phyloP scores from a whole-genome alignment of 2,329 filamentous ascomycete species.

The Pseudogymnoascus sp. region DNA sequence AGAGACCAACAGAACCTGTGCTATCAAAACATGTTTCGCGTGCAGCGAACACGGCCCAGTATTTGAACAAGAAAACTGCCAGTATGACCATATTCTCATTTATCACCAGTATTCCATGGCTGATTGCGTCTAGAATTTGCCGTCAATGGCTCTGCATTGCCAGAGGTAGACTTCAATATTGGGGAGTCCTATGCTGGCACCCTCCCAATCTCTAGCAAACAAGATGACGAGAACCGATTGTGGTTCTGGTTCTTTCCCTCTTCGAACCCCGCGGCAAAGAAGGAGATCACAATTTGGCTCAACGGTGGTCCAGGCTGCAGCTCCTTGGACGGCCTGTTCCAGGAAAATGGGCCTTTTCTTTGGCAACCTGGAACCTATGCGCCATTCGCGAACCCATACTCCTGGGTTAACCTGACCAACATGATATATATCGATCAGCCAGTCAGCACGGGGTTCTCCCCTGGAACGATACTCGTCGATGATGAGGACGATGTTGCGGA shows the following conservation, averaged over 20 bases:
- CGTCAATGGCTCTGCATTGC: conserved; percentile 23
- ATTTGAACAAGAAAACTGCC: conserved; percentile 15
- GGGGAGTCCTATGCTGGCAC: conserved; percentile 29
- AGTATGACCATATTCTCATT: conserved; percentile 10
- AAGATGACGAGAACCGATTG: conserved; percentile 38
- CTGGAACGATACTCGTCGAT: conserved; percentile 43
- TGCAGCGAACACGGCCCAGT: conserved; percentile 13
- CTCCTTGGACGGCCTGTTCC: conserved; percentile 52
- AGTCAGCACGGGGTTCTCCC: conserved; percentile 41
- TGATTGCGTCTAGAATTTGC: conserved; percentile 18
- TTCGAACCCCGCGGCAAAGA: conserved; percentile 35
- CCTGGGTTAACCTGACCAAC: conserved; percentile 52
- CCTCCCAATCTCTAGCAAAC: conserved; percentile 42
- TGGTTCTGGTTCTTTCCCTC: conserved; percentile 51
- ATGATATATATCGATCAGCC: conserved; percentile 44
- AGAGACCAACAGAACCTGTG: conserved; percentile 9
- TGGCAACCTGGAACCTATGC: conserved; percentile 16
- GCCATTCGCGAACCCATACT: conserved; percentile 27
- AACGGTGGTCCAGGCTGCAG: conserved; percentile 57
- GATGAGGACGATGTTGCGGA: conserved; percentile 44
- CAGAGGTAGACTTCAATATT: conserved; percentile 25
- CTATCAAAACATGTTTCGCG: conserved; percentile 12
- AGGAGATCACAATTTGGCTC: conserved; percentile 50
- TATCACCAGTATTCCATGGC: not conserved
- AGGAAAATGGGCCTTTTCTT: conserved; percentile 43